Evolutionary conservation across 129 eudicot species (phyloP).

Genomic region (Flaveria robusta): DNA sequence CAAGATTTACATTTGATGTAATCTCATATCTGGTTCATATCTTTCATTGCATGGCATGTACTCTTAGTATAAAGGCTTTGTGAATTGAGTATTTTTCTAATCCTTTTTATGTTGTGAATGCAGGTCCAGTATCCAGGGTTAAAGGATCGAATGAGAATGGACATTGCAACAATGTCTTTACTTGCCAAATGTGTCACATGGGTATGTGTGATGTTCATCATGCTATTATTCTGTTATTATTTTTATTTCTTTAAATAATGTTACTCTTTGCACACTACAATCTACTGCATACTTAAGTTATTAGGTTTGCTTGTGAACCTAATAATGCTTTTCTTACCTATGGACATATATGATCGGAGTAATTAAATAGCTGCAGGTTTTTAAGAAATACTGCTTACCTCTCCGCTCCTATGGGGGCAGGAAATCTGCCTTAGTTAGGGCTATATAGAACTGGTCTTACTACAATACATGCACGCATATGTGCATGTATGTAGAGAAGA

Average conservation of each 20-base stretch:
- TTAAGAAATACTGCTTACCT: too few species aligned
- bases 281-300: background rate
- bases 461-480: too few species aligned
- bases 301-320: constrained; percentile 14
- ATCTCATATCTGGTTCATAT: background rate
- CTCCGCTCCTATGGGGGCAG: too few species aligned
- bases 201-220: constrained; percentile 51
- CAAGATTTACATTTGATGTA: background rate
- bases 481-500: too few species aligned
- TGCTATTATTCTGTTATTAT: constrained; percentile 4
- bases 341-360: background rate
- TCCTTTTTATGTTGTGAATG: constrained; percentile 2
- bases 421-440: too few species aligned
- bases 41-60: background rate
- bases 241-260: background rate
- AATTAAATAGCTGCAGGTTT: too few species aligned
- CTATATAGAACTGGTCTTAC: too few species aligned
- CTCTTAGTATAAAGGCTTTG: background rate
- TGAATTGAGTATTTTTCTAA: background rate
- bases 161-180: constrained; percentile 78
- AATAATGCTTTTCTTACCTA: background rate
- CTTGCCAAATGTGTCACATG: constrained; percentile 68
- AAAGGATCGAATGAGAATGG: constrained; percentile 71
- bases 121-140: constrained; percentile 97
- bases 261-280: background rate